These are phyloP conservation scores for Harringtonia lauricola DNA, from an alignment of 2,329 filamentous ascomycete genomes.

Conservation along the genomic window DNA sequence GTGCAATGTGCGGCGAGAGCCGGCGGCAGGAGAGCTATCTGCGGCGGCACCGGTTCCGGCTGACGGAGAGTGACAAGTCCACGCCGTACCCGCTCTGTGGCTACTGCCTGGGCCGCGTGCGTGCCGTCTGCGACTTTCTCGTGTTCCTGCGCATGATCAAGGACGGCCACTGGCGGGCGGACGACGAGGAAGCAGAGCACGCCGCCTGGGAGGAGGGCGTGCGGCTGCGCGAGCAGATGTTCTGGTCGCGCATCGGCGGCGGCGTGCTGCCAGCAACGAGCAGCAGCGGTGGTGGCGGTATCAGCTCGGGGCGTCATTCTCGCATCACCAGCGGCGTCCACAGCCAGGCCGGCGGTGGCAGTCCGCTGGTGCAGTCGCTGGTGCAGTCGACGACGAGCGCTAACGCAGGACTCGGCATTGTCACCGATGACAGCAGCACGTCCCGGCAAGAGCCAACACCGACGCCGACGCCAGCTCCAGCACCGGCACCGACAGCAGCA, in stretches of 20 bases:
- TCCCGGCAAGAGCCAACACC: not conserved
- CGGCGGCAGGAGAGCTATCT: constrained; percentile 60
- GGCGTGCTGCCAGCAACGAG: constrained; percentile 62
- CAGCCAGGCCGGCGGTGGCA: not conserved
- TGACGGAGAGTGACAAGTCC: constrained; percentile 74
- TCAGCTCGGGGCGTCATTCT: constrained; percentile 1
- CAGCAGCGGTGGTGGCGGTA: not conserved
- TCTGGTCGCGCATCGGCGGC: constrained; percentile 87
- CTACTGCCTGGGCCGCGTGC: constrained; percentile 74
- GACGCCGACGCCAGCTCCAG: not conserved
- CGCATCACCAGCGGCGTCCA: constrained; percentile 3
- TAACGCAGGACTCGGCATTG: too few relatives aligned
- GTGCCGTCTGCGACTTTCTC: constrained; percentile 85
- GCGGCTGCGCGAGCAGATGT: constrained; percentile 84
- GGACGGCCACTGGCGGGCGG: constrained; percentile 82
- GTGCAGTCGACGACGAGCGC: not conserved
- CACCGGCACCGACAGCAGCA: not conserved
- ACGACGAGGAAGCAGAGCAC: constrained; percentile 74
- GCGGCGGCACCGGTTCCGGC: constrained; percentile 79
- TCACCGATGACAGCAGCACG: not conserved
- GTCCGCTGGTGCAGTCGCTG: not conserved
- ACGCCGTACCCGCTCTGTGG: constrained; percentile 83
- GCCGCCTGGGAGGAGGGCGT: constrained; percentile 93
- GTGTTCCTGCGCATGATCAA: constrained; percentile 85
- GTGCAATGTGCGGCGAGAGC: constrained; percentile 79